Conservation (phyloP, 2,329 filamentous ascomycete genomes). For the Thelonectria blattea region DNA sequence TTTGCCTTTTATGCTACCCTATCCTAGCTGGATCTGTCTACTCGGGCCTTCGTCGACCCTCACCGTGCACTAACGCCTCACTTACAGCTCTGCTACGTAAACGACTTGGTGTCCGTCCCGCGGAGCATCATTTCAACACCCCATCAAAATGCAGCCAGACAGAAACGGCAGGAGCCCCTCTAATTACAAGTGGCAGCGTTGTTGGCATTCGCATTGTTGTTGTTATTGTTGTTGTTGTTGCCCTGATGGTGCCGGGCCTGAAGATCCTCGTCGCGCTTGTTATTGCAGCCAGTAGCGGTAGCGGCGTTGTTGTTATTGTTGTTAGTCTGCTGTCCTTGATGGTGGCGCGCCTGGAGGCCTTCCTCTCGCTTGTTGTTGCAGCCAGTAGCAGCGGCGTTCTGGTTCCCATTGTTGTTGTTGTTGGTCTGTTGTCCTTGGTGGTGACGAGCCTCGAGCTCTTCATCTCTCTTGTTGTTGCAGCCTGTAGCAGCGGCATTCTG, state of each 20-base stretch:
- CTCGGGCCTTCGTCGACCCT: too few relatives aligned
- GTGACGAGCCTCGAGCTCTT: neutral
- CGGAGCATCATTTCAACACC: too few relatives aligned
- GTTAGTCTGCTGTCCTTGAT: neutral
- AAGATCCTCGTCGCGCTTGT: neutral
- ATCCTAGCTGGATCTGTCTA: too few relatives aligned
- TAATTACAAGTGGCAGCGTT: too few relatives aligned
- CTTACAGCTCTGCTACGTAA: too few relatives aligned
- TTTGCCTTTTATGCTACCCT: too few relatives aligned
- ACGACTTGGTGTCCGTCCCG: too few relatives aligned
- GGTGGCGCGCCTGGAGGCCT: neutral
- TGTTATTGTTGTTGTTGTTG: neutral
- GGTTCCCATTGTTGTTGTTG: neutral
- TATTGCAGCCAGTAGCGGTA: neutral
- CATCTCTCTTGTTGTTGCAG: conserved; percentile 5
- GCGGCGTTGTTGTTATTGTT: neutral
- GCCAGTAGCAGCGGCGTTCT: neutral
- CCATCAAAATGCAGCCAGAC: too few relatives aligned
- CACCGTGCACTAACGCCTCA: too few relatives aligned
- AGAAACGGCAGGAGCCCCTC: too few relatives aligned
- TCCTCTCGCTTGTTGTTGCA: neutral
- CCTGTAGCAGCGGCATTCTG: neutral
- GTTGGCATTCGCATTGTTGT: too few relatives aligned
- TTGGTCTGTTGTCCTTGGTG: neutral
- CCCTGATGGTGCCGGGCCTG: neutral